Evolutionary conservation across 2,329 filamentous ascomycete species (phyloP).

Genomic region (Lasiodiplodia citricola): DNA sequence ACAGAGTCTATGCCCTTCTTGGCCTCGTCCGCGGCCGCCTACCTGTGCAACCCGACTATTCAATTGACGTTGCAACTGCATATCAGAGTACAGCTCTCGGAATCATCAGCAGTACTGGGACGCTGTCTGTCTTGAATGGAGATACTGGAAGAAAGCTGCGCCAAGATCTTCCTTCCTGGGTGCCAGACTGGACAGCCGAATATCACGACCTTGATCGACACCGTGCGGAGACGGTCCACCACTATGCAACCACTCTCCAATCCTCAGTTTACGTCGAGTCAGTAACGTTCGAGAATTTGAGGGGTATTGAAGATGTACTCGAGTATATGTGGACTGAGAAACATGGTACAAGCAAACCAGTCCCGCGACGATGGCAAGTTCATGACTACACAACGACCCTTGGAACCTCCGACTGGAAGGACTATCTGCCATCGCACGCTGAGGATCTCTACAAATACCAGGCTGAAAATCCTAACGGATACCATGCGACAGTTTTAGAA

Average conservation of each 20-base stretch:
- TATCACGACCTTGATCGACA: conserved; percentile 22
- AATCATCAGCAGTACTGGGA: neutral
- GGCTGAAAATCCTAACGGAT: too few relatives aligned
- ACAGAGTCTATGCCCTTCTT: neutral
- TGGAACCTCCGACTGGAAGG: neutral
- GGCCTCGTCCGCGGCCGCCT: neutral
- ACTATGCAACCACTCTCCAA: conserved; percentile 5
- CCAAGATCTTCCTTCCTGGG: conserved; percentile 1
- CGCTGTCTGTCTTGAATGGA: neutral
- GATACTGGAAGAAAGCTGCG: neutral
- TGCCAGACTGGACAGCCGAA: neutral
- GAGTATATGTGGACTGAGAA: neutral
- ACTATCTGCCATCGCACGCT: neutral
- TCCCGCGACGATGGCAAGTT: neutral
- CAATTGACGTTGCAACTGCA: neutral
- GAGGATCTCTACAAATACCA: too few relatives aligned
- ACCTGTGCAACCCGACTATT: neutral
- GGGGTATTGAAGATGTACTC: neutral
- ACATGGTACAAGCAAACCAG: neutral
- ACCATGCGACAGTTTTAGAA: neutral
- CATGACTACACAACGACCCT: neutral
- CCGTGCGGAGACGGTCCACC: conserved; percentile 11
- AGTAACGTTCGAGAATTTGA: too few relatives aligned
- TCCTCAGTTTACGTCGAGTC: neutral
- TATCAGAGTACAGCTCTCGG: neutral